Evolutionary conservation across 2,329 filamentous ascomycete genomes (phyloP), one percentile per base, ranked within the genome.

Genomic region (Anthostomella pinea): DNA sequence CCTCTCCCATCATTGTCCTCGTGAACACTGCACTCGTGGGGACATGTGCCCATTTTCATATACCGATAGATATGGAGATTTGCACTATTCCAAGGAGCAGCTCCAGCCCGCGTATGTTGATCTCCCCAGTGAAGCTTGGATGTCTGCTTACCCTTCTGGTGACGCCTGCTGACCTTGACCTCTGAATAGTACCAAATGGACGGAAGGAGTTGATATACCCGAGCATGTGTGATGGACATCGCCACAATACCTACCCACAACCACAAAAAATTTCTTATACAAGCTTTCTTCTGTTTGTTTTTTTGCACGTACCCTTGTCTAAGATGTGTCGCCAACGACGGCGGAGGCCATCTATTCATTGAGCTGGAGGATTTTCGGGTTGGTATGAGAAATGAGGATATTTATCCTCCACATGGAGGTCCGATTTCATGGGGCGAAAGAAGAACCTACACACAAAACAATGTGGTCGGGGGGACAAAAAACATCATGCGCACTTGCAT

Each of bases 201-300:
- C 48, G 3, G 53, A 58, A 35, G 54, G 53, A 17, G 36, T 22
- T 13, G 48, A 52, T 16, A 49, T 57, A 13, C 79, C 79, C 19
- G 84, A 77, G 72, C 79, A 84, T 79, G 77, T 48, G 22, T 39
- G 15, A 43, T 31, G 10, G 3, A 13, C 24, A 16, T 27, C 15
- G n/a, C n/a, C 17, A 25, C 23, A 25, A 4, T 14, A 25, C 23
- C 23, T 25, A 25, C 3, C 13, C 25, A n/a, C n/a, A 23, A 11
- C 25, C 10, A 31, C 16, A 24, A 24, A 28, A n/a, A 19, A 14
- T 31, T 22, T 27, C 18, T 28, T 33, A 9, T 18, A 19, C 24
- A 22, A n/a, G 13, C 11, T 18, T n/a, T 19, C 14, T 15, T 30
- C 20, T 35, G 20, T 27, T 18, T 27, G 33, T 29, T 13, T 23